Base-by-base conservation (phyloP, 768 basidiomycete genomes). In the Collybia sp. region DNA sequence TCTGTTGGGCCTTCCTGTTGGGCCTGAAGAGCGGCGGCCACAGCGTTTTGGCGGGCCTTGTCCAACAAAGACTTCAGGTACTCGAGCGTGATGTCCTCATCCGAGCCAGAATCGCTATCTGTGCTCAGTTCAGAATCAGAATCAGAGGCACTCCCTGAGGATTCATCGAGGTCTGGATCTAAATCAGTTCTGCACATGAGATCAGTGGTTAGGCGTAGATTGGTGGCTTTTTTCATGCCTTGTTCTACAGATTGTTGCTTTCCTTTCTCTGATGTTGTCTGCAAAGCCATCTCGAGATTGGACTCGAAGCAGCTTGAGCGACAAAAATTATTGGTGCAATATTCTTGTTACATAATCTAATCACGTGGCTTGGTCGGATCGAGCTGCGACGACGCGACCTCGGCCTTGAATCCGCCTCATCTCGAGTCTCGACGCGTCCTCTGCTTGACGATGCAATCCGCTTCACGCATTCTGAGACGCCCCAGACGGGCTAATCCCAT, bases 61-160 rank as follows among this genome's bases (percentile, higher is more conserved):
- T 81, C 74, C 11, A 91, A 64, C 0, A 88, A 63, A 6, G 76
- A 82, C 30, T 82, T 70, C 5, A 88, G 70, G 48, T 80, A 81
- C 53, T 82, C 79, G 33, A 71, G 67, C 0, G 80, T 80, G 20
- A 82, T 65, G 17, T 45, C 45, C 1, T 65, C 67, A 17, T 67
- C 67, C 6, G 52, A 50, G 44, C 57, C 59, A 17, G 70, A 70
- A 41, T 44, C 32, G 12, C 44, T 50, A 11, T 47, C 34, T 13
- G 38, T 42, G 34, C 25, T 47, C 20, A 42, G 30, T 17, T 46
- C 43, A 17, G 35, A 37, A n/a, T 10, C 35, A n/a, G 35, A 37
- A 3, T 37, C 35, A 13, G 35, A 37, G 35, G 13, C 35, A 25
- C 25, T 25, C 35, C 4, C 13, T 37, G 35, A 37, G 17, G 13